phyloP scores from a whole-genome alignment of 2,329 filamentous ascomycete genomes.

The Nothopassalora personata region DNA sequence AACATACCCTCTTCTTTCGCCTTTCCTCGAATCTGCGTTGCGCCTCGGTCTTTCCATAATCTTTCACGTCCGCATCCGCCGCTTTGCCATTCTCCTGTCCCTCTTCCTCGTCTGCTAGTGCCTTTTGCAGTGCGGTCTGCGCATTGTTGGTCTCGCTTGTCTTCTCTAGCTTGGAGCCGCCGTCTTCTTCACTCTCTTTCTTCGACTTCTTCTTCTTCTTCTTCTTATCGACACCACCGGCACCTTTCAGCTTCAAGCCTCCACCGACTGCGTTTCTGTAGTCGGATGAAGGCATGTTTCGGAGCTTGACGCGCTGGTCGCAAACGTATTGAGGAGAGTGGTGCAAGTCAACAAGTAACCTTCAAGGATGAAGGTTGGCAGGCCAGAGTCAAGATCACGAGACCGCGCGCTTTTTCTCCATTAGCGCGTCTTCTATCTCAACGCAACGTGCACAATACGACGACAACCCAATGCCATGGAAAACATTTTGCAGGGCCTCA shows the following conservation, averaged over 20 bases:
- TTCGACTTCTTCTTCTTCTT: slow-evolving; percentile 51
- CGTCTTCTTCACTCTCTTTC: slow-evolving; percentile 13
- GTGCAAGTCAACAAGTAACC: no score
- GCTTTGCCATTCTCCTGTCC: slow-evolving; percentile 1
- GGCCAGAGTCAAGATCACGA: background rate
- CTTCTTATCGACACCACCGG: slow-evolving; percentile 56
- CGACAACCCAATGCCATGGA: slow-evolving; percentile 39
- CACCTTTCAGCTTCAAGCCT: slow-evolving; percentile 80
- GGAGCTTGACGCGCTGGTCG: background rate
- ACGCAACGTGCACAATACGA: background rate
- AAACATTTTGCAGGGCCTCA: slow-evolving; percentile 56
- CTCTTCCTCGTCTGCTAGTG: slow-evolving; percentile 34
- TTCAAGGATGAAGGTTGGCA: no score
- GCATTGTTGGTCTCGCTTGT: slow-evolving; percentile 28
- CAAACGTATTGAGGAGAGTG: no score
- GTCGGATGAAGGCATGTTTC: slow-evolving; percentile 65
- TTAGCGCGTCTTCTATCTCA: background rate
- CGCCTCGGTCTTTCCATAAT: slow-evolving; percentile 68
- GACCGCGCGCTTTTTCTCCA: background rate
- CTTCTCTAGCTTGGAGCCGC: slow-evolving; percentile 18
- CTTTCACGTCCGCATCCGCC: slow-evolving; percentile 22
- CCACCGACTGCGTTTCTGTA: slow-evolving; percentile 66
- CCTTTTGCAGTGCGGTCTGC: slow-evolving; percentile 27
- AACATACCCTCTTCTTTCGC: slow-evolving; percentile 69
- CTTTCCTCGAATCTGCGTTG: slow-evolving; percentile 77